Evolutionary conservation across 306 rosid genomes (phyloP), one percentile per base, ranked within the genome.

Genomic region (Cicer pinnatifidum): DNA sequence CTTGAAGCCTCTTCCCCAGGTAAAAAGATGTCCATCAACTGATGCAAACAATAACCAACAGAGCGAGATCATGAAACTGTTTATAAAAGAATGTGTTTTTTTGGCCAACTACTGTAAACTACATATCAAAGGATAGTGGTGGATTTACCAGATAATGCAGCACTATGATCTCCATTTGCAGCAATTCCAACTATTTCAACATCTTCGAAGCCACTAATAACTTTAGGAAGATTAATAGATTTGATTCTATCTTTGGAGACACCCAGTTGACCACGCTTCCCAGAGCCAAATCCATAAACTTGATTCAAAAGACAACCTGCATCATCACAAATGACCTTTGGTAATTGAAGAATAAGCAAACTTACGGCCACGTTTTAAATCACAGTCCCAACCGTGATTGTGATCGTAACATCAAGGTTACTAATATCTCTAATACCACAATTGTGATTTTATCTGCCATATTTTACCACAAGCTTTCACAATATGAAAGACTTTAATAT

Each of bases 161-260:
- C 87, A 83, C 96, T 94, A n/a, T 91, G 97, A 85, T 94, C 97
- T 71, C 99, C 99, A 76, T 80, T 90, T 67, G 99, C 95, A 72
- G 87, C 66, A 62, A 91, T 70, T 76, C 83, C 73, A 39, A 72
- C 73, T 5, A 89, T 78, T 61, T 82, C 75, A 11, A 53, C 78
- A 63, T 79, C 88, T 76, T 83, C 95, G 70, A 91, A 76, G 47
- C 83, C 90, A 38, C 72, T 73, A 35, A 84, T 52, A 57, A 63
- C 75, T 81, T 75, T 44, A 52, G 91, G 99, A 76, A 87, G 74
- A 82, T 73, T 79, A 69, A 84, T 37, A 45, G 78, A 87, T 69
- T 86, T 90, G 51, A 85, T 69, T 84, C 72, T 87, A 11, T 54
- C 86, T 75, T 73, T 76, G 46, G 89, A 84, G 69, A 88, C 81